Conservation (phyloP, 352 stramenopile species). For the Phytopythium litorale region DNA sequence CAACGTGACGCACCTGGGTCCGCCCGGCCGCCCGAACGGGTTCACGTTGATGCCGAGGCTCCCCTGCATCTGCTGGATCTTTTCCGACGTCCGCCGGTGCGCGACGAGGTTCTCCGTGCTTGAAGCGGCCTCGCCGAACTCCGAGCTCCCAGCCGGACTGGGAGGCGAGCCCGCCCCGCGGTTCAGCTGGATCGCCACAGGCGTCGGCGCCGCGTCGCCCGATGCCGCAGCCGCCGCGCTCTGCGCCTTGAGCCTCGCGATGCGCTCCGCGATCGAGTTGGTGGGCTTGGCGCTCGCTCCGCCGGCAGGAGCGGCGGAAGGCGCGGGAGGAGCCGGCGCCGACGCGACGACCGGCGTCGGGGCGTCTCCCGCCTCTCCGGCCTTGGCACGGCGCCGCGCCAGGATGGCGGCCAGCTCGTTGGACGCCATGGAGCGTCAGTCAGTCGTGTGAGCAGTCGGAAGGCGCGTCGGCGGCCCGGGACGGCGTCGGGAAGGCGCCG, state of each 20-base stretch:
- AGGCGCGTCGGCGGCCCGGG: not conserved
- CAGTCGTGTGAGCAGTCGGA: not conserved
- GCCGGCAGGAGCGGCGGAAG: slow-evolving; percentile 9
- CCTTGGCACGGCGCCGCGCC: slow-evolving; percentile 67
- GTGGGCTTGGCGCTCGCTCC: slow-evolving; percentile 15
- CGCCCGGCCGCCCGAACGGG: slow-evolving; percentile 54
- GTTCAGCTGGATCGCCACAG: slow-evolving; percentile 22
- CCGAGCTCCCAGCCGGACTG: not conserved
- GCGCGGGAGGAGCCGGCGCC: slow-evolving; percentile 11
- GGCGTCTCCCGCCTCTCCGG: slow-evolving; percentile 34
- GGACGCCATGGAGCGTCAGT: slow-evolving; percentile 43
- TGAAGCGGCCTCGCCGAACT: not conserved
- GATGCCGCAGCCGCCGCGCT: slow-evolving; percentile 35
- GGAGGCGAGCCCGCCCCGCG: slow-evolving; percentile 10
- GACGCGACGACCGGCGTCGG: slow-evolving; percentile 25
- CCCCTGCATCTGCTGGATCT: slow-evolving; percentile 76
- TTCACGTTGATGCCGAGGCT: slow-evolving; percentile 85
- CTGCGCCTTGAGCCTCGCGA: slow-evolving; percentile 68
- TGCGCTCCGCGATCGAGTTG: slow-evolving; percentile 72
- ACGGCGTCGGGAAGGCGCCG: not conserved
- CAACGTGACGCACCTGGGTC: slow-evolving; percentile 12
- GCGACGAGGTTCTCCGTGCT: slow-evolving; percentile 19
- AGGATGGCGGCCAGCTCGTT: slow-evolving; percentile 84
- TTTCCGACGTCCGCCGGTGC: slow-evolving; percentile 28
- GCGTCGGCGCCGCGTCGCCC: slow-evolving; percentile 16